phyloP scores from a whole-genome alignment of 495 filamentous ascomycete species.

The Neurospora sp. region DNA sequence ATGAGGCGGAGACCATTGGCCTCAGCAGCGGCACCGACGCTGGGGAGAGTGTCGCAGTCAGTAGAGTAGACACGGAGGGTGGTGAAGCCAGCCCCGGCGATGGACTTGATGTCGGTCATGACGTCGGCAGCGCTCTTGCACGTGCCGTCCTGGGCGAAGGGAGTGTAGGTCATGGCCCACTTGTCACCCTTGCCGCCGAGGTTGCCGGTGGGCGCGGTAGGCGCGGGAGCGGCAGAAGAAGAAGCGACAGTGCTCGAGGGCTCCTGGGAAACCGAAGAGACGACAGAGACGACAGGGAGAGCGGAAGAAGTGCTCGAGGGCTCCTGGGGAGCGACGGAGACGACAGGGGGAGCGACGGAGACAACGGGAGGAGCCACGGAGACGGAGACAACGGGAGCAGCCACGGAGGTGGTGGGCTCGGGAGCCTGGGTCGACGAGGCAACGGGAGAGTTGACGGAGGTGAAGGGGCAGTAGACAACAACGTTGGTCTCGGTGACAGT shows the following conservation, averaged over 20 bases:
- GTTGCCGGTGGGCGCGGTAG: slow-evolving; percentile 11
- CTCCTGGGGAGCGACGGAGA: not conserved
- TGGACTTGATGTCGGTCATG: slow-evolving; percentile 52
- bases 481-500: slow-evolving; percentile 60
- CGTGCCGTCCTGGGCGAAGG: slow-evolving; percentile 49
- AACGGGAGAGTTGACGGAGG: slow-evolving; percentile 26
- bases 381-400: slow-evolving; percentile 6
- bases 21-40: slow-evolving; percentile 55
- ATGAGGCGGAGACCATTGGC: slow-evolving; percentile 63
- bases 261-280: slow-evolving; percentile 4
- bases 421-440: not conserved
- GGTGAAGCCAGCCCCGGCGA: slow-evolving; percentile 65
- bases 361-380: slow-evolving; percentile 1
- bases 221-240: slow-evolving; percentile 13
- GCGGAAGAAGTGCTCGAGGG: slow-evolving; percentile 12
- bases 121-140: slow-evolving; percentile 64
- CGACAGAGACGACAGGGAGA: not conserved
- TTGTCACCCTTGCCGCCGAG: slow-evolving; percentile 43
- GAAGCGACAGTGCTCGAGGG: slow-evolving; percentile 8
- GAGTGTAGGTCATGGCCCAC: slow-evolving; percentile 91
- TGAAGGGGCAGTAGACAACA: slow-evolving; percentile 65
- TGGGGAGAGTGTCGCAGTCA: slow-evolving; percentile 74
- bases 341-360: not conserved
- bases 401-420: slow-evolving; percentile 13
- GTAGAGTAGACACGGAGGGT: slow-evolving; percentile 83